Evolutionary conservation across 768 basidiomycete species (phyloP).

Genomic region (Termitomyces sp.): DNA sequence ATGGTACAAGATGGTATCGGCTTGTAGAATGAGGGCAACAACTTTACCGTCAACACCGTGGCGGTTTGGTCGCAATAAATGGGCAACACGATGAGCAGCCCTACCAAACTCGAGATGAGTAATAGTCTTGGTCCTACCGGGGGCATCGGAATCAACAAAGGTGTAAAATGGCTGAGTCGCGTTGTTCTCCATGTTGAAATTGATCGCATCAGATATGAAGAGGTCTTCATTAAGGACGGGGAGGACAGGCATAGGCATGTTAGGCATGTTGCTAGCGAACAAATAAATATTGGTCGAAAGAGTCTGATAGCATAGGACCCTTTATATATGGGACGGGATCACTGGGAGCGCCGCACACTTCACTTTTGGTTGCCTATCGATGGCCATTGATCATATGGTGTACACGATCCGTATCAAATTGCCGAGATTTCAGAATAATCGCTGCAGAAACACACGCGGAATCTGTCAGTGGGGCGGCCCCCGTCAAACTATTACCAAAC

Average conservation of each 20-base stretch:
- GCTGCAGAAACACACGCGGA: too few species aligned
- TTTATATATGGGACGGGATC: not conserved
- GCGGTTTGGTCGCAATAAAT: conserved; percentile 28
- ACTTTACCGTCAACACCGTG: conserved; percentile 24
- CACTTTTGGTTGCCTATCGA: too few species aligned
- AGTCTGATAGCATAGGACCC: not conserved
- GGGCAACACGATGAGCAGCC: conserved; percentile 37
- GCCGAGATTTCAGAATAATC: too few species aligned
- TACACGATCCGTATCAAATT: too few species aligned
- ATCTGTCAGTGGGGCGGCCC: too few species aligned
- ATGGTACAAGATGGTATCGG: conserved; percentile 33
- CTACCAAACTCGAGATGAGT: conserved; percentile 37
- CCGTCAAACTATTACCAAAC: too few species aligned
- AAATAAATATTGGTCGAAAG: not conserved
- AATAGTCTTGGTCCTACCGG: conserved; percentile 18
- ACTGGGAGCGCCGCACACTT: too few species aligned
- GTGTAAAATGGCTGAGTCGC: conserved; percentile 9
- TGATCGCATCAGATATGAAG: conserved; percentile 6
- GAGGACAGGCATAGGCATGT: not conserved
- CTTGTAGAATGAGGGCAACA: conserved; percentile 29
- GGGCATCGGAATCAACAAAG: not conserved
- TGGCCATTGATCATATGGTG: too few species aligned
- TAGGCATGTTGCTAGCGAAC: not conserved
- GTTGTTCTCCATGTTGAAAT: conserved; percentile 10
- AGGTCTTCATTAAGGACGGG: conserved; percentile 3